Conservation (phyloP, 129 eudicot species). For the Daucus carota region DH1_v3.0 NC_030385.2:41216001-41216500, state of each 20-base stretch:
- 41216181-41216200: no score
- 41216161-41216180: no score
- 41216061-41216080: no score
- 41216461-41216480: slow-evolving; percentile 45
- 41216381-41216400: slow-evolving; percentile 31
- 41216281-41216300: neutral
- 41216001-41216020: no score
- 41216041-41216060: no score
- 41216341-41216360: neutral
- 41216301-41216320: neutral
- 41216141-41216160: no score
- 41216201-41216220: no score
- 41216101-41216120: no score
- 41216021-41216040: no score
- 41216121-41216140: no score
- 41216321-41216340: neutral
- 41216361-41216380: neutral
- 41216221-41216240: neutral
- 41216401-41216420: slow-evolving; percentile 53
- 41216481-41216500: slow-evolving; percentile 48
- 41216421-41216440: slow-evolving; percentile 42
- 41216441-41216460: slow-evolving; percentile 46
- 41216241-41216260: neutral
- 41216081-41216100: no score
- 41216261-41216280: neutral